Evolutionary conservation across 495 filamentous ascomycete species (phyloP).

Genomic region (Talaromyces wortmannii): DNA sequence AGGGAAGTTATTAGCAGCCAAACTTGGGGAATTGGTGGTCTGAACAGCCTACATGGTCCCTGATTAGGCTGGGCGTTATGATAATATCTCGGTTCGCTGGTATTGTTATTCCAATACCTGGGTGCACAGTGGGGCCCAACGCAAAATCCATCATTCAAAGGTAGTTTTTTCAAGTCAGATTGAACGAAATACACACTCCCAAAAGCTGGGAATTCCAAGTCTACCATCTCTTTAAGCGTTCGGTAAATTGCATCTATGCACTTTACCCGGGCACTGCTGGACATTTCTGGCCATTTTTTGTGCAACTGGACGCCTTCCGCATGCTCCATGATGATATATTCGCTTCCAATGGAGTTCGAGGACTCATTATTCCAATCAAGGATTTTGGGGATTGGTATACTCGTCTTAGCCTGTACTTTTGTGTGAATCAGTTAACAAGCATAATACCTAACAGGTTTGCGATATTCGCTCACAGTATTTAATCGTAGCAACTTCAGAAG

Average conservation of each 20-base stretch:
- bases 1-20: conserved; percentile 5
- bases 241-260: conserved; percentile 25
- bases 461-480: conserved; percentile 25
- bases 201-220: conserved; percentile 30
- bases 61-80: conserved; percentile 13
- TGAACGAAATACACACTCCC: conserved; percentile 29
- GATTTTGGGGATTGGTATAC: conserved; percentile 31
- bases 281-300: conserved; percentile 29
- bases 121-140: conserved; percentile 33
- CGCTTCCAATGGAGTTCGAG: conserved; percentile 26
- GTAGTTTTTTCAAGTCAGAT: conserved; percentile 9
- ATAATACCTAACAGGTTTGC: neutral
- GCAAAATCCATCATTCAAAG: conserved; percentile 23
- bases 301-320: conserved; percentile 26
- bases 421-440: conserved; percentile 4
- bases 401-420: conserved; percentile 27
- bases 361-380: conserved; percentile 30
- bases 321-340: conserved; percentile 42
- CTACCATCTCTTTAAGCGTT: conserved; percentile 22
- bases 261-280: conserved; percentile 19
- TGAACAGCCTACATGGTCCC: conserved; percentile 29
- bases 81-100: conserved; percentile 16
- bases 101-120: conserved; percentile 28
- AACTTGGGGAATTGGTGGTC: neutral
- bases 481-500: conserved; percentile 42